Evolutionary conservation across 306 rosid species (phyloP), one percentile per base, ranked within the genome.

Genomic region (Quercus ilex): DNA sequence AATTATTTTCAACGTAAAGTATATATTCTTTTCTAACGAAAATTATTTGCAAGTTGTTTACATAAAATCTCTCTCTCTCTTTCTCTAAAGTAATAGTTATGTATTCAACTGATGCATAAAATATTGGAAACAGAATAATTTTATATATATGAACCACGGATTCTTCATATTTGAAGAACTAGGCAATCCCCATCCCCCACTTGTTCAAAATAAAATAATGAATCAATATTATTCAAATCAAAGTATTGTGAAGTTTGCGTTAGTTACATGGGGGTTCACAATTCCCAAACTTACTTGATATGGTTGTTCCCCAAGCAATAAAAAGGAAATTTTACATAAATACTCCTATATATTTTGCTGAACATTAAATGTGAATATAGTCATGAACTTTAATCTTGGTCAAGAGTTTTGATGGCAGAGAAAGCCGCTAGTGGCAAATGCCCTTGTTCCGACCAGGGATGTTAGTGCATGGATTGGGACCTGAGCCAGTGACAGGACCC

Each of bases 381-480:
- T 6, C 30, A 10, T 21, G 64, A n/a, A 12, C 41, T 35, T 12
- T 31, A 18, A 18, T 18, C 49, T 63, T 63, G 69, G 41, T 30
- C 12, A 15, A 26, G 41, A 28, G 15, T 43, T 11, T 43, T 43
- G 13, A 43, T 43, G 3, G 51, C 11, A 43, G 30, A 63, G 41
- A 38, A 63, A 63, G 38, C 69, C 41, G 70, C 70, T 64, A 63
- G 41, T n/a, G 49, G 81, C 81, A 81, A 0, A 0, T 51, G 6
- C 83, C 83, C 3, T 59, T 2, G 64, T 43, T 21, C 17, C 23
- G 78, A 4, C 84, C 71, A 4, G 85, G 68, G 68, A 85, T 35
- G 64, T 81, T 5, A 52, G 82, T 81, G 75, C 85, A 85, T 38
- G 85, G 75, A 55, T 74, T 81, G 23, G 80, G 55, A 43, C 65